Conservation (phyloP, 1,284 basidiomycete genomes). For the Puccinia polysora region DNA sequence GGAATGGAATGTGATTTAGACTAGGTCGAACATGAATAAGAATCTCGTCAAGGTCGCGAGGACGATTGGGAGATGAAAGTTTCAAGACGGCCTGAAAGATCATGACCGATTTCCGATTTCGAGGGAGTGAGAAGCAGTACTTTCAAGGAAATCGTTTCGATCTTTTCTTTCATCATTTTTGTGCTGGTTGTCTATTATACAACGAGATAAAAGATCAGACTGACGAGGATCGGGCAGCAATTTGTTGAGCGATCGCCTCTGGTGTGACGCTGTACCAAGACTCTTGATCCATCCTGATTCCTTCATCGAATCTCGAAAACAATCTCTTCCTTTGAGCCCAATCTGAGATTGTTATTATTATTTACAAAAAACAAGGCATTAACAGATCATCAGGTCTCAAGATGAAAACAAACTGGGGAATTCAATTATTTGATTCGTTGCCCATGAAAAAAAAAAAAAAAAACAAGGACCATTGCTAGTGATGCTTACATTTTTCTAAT, state of each 20-base stretch:
- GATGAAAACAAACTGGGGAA: not conserved
- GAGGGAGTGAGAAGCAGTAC: too few species aligned
- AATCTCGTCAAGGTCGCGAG: too few species aligned
- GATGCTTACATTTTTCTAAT: constrained; percentile 45
- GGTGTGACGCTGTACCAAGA: constrained; percentile 98
- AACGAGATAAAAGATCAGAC: constrained; percentile 55
- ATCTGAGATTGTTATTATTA: constrained; percentile 58
- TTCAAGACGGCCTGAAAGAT: too few species aligned
- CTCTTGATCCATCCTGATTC: constrained; percentile 59
- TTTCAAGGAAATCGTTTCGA: too few species aligned
- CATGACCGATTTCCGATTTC: too few species aligned
- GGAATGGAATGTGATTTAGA: not conserved
- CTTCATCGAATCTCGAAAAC: constrained; percentile 72
- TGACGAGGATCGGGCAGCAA: constrained; percentile 82
- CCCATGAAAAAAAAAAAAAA: not conserved
- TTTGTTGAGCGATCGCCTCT: constrained; percentile 80
- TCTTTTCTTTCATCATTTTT: too few species aligned
- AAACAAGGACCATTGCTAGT: too few species aligned
- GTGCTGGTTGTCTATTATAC: not conserved
- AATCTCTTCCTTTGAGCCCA: constrained; percentile 74
- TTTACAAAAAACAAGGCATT: constrained; percentile 14
- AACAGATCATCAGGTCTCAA: not conserved
- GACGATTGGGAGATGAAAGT: too few species aligned
- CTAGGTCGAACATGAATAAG: constrained; percentile 49
- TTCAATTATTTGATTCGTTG: too few species aligned